Conservation (phyloP, 768 basidiomycete genomes). For the Cantharellus cinnabarinus region DNA sequence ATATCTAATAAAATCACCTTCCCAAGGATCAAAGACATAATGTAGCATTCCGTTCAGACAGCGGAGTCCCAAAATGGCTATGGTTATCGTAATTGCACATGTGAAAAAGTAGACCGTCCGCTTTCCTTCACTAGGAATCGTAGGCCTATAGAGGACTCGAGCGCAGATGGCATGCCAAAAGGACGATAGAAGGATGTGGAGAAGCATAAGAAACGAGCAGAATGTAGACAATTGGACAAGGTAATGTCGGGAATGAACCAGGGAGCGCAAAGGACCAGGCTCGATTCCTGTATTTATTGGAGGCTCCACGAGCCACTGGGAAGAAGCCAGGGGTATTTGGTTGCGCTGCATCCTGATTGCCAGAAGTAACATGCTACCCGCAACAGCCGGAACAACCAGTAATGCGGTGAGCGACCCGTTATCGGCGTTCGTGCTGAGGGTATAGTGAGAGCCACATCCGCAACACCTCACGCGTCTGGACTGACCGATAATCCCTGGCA, state of each 20-base stretch:
- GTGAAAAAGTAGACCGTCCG: slow-evolving; percentile 42
- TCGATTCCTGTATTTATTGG: slow-evolving; percentile 35
- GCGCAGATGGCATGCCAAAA: slow-evolving; percentile 10
- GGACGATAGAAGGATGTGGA: slow-evolving; percentile 62
- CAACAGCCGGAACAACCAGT: slow-evolving; percentile 64
- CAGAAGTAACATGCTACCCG: slow-evolving; percentile 41
- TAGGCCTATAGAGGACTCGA: slow-evolving; percentile 18
- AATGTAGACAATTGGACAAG: slow-evolving; percentile 63
- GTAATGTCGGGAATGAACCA: slow-evolving; percentile 49
- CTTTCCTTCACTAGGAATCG: slow-evolving; percentile 30
- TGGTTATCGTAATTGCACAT: slow-evolving; percentile 37
- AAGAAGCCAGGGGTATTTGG: slow-evolving; percentile 1
- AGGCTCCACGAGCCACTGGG: slow-evolving; percentile 55
- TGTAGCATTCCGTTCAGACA: background rate
- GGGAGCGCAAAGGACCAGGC: slow-evolving; percentile 26
- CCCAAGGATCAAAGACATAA: background rate
- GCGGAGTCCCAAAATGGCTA: background rate
- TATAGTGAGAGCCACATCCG: slow-evolving; percentile 7
- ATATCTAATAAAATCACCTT: background rate
- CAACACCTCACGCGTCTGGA: background rate
- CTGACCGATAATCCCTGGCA: slow-evolving; percentile 65
- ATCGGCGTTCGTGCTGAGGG: slow-evolving; percentile 49
- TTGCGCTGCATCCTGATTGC: slow-evolving; percentile 17
- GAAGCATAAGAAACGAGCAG: slow-evolving; percentile 56
- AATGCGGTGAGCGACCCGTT: slow-evolving; percentile 74